Evolutionary conservation across 78 protist genomes (phyloP).

Genomic region (Monocercomonoides exilis): DNA sequence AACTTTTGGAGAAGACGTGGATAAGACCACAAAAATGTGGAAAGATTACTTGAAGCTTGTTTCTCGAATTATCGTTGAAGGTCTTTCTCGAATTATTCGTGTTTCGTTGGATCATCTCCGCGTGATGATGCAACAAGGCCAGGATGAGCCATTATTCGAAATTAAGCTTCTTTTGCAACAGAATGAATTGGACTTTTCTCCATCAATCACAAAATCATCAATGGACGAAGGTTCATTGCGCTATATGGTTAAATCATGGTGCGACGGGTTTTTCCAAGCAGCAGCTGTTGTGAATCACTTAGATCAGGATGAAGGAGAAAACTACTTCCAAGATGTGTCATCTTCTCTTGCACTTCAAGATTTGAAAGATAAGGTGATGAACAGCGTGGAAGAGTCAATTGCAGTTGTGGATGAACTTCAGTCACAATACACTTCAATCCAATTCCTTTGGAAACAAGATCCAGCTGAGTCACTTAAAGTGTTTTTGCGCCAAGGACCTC

Average conservation of each 20-base stretch:
- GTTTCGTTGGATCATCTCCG: not conserved
- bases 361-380: not conserved
- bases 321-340: not conserved
- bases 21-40: conserved; percentile 42
- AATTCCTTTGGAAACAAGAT: not conserved
- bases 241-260: not conserved
- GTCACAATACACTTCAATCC: not conserved
- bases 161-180: not conserved
- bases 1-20: not conserved
- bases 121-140: not conserved
- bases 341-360: not conserved
- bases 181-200: not conserved
- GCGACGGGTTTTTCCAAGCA: not conserved
- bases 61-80: conserved; percentile 29
- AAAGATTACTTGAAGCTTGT: conserved; percentile 41
- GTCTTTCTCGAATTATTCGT: not conserved
- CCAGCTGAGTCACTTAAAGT: not conserved
- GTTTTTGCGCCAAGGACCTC: not conserved
- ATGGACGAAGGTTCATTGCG: not conserved
- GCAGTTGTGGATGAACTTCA: not conserved
- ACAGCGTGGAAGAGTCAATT: not conserved
- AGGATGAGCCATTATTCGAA: not conserved
- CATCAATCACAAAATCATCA: not conserved
- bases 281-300: not conserved
- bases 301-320: not conserved